These are phyloP conservation scores for Chaetomiaceae sp. DNA, from an alignment of 2,329 filamentous ascomycete genomes.

Conservation along the genomic window DNA sequence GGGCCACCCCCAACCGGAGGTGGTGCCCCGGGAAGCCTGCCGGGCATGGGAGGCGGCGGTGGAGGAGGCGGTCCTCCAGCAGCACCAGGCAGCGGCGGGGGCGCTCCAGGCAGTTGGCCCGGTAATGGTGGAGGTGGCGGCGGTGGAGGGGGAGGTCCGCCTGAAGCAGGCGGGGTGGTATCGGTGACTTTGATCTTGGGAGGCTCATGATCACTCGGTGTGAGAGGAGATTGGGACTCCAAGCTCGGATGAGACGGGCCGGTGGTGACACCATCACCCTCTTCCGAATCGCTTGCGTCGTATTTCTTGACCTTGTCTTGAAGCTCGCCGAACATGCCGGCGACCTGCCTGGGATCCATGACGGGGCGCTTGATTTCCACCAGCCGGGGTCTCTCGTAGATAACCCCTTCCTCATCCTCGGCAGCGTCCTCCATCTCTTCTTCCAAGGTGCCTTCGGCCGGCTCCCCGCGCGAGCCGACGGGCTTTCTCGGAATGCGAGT, in stretches of 20 bases:
- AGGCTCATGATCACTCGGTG: constrained; percentile 53
- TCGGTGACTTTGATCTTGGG: constrained; percentile 55
- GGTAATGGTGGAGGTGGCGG: constrained; percentile 37
- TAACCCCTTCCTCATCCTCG: constrained; percentile 48
- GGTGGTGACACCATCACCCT: constrained; percentile 62
- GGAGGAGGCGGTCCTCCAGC: constrained; percentile 5
- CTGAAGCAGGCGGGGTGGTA: constrained; percentile 38
- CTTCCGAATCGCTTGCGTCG: constrained; percentile 67
- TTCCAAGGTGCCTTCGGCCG: constrained; percentile 37
- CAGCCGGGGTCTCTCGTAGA: constrained; percentile 73
- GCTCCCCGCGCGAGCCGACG: constrained; percentile 31
- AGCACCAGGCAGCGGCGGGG: constrained; percentile 37
- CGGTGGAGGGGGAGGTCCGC: constrained; percentile 25
- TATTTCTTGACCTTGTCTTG: constrained; percentile 66
- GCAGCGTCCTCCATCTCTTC: constrained; percentile 49
- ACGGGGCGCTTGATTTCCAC: constrained; percentile 71
- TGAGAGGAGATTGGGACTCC: constrained; percentile 63
- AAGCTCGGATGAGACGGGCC: constrained; percentile 70
- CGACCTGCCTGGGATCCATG: constrained; percentile 58
- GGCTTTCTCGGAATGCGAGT: constrained; percentile 52
- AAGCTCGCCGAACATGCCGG: constrained; percentile 63
- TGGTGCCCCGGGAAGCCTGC: constrained; percentile 33
- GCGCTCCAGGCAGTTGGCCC: constrained; percentile 24
- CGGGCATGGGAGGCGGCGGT: constrained; percentile 33
- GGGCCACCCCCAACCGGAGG: constrained; percentile 25